Conservation (phyloP, 768 basidiomycete genomes). For the Mycena metata region DNA sequence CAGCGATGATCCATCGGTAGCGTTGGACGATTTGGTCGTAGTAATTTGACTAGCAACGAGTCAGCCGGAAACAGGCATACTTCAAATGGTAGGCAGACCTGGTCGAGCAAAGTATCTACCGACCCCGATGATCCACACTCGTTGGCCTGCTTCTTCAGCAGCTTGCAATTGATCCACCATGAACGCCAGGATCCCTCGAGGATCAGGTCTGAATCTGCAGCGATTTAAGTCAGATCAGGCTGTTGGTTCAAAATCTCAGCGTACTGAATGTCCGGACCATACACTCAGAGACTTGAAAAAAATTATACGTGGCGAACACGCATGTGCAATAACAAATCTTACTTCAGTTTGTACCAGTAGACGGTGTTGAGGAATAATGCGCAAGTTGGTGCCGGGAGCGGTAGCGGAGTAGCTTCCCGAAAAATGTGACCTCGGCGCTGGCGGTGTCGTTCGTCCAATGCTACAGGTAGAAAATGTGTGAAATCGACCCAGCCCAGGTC, state of each 20-base stretch:
- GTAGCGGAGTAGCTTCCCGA: constrained; percentile 70
- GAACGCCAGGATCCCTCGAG: constrained; percentile 72
- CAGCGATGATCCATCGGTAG: constrained; percentile 70
- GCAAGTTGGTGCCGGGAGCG: constrained; percentile 62
- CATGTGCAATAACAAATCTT: constrained; percentile 20
- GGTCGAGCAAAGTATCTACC: constrained; percentile 63
- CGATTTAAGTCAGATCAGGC: not conserved
- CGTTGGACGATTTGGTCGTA: constrained; percentile 73
- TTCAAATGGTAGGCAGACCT: constrained; percentile 49
- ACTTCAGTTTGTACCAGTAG: constrained; percentile 75
- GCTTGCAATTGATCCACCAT: constrained; percentile 66
- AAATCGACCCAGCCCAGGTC: too few species aligned
- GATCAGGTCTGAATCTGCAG: constrained; percentile 60
- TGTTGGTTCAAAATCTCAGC: constrained; percentile 34
- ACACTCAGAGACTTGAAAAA: constrained; percentile 67
- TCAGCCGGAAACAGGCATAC: not conserved
- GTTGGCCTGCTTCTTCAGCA: constrained; percentile 70
- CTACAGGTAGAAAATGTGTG: constrained; percentile 40
- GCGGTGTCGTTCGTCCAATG: constrained; percentile 62
- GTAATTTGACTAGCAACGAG: constrained; percentile 64
- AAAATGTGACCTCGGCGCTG: constrained; percentile 57
- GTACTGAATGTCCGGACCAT: constrained; percentile 64
- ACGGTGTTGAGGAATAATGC: constrained; percentile 71
- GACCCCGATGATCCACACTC: constrained; percentile 73
- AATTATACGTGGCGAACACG: not conserved